A percentile compares a stretch with the other conserved stretches of the same genome.
These are phyloP conservation scores for Lachancea thermotolerans DNA, from an alignment of 805 yeast genomes.

Conservation along the genomic window DNA sequence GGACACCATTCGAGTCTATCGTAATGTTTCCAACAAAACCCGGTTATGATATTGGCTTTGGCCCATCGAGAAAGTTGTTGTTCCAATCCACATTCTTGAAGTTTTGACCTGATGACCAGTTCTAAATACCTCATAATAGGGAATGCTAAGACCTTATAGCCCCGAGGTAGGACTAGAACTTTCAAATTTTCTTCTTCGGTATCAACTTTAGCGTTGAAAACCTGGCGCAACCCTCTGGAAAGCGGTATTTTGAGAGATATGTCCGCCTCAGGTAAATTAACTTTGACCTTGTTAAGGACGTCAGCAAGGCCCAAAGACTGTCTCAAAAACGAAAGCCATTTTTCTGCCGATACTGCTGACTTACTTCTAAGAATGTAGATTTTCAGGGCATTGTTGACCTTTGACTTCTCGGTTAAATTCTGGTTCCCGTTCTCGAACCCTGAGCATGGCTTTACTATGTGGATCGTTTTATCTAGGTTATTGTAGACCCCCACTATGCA, in stretches of 20 bases:
- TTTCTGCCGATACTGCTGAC: conserved; percentile 45
- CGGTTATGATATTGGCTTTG: conserved; percentile 32
- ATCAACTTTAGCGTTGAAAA: conserved; percentile 8
- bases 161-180: conserved; percentile 14
- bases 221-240: conserved; percentile 8
- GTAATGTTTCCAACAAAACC: conserved; percentile 58
- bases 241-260: conserved; percentile 25
- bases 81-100: conserved; percentile 25
- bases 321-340: conserved; percentile 58
- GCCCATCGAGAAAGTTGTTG: conserved; percentile 24
- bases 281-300: conserved; percentile 37
- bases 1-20: conserved; percentile 71
- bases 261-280: conserved; percentile 39
- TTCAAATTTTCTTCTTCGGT: conserved; percentile 12
- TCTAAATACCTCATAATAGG: conserved; percentile 24
- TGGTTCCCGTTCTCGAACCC: background rate
- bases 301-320: conserved; percentile 41
- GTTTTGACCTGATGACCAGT: conserved; percentile 28
- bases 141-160: conserved; percentile 18
- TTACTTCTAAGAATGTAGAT: conserved; percentile 53
- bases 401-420: conserved; percentile 3
- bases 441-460: conserved; percentile 33
- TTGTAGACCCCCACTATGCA: conserved; percentile 52
- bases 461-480: conserved; percentile 62
- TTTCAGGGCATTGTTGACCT: conserved; percentile 7